Percentiles rank a stretch among this genome's conserved stretches.
Conservation (phyloP, 345 rosid species). For the Populus pruinosa region DNA sequence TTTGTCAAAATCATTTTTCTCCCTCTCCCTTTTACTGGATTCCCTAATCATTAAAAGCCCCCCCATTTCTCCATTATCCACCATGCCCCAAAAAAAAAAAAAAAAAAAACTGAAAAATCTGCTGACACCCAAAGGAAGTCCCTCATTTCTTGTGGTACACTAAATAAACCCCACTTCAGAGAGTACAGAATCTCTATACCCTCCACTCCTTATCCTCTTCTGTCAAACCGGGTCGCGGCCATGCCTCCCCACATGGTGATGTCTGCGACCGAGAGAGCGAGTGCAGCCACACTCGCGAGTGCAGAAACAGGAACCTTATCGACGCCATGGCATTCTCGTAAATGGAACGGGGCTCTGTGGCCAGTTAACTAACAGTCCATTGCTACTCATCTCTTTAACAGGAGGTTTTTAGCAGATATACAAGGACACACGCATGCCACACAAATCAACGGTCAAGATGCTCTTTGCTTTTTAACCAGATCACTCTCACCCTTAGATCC, state of each 20-base stretch:
- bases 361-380: slow-evolving; percentile 10
- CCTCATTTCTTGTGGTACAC: not conserved
- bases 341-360: not conserved
- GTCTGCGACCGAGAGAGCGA: slow-evolving; percentile 16
- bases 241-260: slow-evolving; percentile 10
- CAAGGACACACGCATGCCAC: slow-evolving; percentile 30
- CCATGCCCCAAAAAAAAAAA: not conserved
- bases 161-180: not conserved
- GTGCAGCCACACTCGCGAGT: not conserved
- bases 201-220: not conserved
- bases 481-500: slow-evolving; percentile 7
- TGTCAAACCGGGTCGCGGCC: not conserved
- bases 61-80: not conserved
- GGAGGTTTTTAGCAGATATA: slow-evolving; percentile 13
- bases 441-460: slow-evolving; percentile 9
- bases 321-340: not conserved
- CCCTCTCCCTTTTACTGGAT: not conserved
- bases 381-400: slow-evolving; percentile 10
- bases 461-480: slow-evolving; percentile 4
- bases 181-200: not conserved
- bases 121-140: not conserved
- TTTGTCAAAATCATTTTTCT: not conserved
- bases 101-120: not conserved
- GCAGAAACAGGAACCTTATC: slow-evolving; percentile 7
- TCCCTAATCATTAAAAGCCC: not conserved